phyloP scores from a whole-genome alignment of 306 rosid species.

The Rosa multiflora region DNA sequence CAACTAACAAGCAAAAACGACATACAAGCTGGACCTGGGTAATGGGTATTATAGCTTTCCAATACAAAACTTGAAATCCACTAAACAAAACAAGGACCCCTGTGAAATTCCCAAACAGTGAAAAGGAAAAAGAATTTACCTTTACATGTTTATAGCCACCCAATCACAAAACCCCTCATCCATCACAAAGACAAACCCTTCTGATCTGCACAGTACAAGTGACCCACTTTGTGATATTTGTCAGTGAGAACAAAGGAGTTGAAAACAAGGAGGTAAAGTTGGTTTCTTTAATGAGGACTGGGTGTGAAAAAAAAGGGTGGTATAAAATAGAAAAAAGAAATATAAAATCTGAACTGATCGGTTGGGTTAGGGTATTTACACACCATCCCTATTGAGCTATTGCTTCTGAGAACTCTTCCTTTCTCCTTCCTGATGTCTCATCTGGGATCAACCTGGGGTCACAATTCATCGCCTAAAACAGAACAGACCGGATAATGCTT shows the following conservation, averaged over 20 bases:
- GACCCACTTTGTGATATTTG: background rate
- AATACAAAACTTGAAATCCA: background rate
- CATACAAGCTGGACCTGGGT: background rate
- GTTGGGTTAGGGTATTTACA: background rate
- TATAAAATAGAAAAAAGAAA: background rate
- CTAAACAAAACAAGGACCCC: background rate
- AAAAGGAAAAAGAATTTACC: background rate
- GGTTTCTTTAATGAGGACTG: background rate
- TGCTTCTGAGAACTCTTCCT: background rate
- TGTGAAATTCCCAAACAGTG: background rate
- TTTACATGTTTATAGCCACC: background rate
- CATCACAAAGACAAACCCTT: background rate
- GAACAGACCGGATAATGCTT: background rate
- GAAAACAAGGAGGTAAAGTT: background rate
- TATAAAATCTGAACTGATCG: background rate
- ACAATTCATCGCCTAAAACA: background rate
- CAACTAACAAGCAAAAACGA: background rate
- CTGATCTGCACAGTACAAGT: background rate
- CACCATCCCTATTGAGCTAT: background rate
- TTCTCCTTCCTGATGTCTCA: background rate
- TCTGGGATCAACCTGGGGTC: slow-evolving; percentile 8
- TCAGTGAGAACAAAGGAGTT: background rate
- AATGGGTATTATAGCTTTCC: background rate
- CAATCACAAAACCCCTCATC: background rate
- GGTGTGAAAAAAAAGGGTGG: background rate